Conservation (phyloP, 164 flowering plant species). For the Akebia trifoliata region DNA sequence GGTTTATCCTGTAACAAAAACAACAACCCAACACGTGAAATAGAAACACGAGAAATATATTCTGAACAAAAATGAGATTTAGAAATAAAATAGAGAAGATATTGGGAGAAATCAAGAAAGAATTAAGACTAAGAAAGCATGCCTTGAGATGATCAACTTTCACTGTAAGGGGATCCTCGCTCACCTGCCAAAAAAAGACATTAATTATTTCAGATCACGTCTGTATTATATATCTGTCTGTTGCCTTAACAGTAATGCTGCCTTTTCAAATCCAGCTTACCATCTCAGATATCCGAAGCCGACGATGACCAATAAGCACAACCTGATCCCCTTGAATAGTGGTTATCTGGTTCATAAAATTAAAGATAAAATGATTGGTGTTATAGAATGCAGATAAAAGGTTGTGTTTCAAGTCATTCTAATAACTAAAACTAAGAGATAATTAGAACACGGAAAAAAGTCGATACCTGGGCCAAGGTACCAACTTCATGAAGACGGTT, state of each 20-base stretch:
- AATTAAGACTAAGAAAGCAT: slow-evolving; percentile 11
- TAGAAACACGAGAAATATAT: background rate
- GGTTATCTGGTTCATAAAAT: slow-evolving; percentile 53
- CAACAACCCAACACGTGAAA: background rate
- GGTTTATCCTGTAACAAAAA: slow-evolving; percentile 65
- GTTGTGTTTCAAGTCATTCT: background rate
- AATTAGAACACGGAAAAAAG: background rate
- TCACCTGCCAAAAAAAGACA: slow-evolving; percentile 48
- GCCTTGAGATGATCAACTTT: slow-evolving; percentile 98
- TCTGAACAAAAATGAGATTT: background rate
- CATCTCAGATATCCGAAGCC: slow-evolving; percentile 93
- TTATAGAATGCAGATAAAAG: background rate
- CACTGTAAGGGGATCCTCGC: slow-evolving; percentile 93
- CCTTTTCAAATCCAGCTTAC: slow-evolving; percentile 33
- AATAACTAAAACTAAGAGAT: background rate
- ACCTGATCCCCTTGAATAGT: slow-evolving; percentile 92
- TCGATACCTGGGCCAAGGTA: slow-evolving; percentile 83
- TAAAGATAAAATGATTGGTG: slow-evolving; percentile 2
- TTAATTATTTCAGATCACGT: slow-evolving; percentile 1
- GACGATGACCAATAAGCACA: slow-evolving; percentile 80
- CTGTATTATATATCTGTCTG: background rate
- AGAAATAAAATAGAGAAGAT: background rate
- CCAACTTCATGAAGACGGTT: slow-evolving; percentile 97
- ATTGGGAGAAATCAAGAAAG: background rate
- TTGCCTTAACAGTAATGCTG: background rate